Evolutionary conservation across 306 rosid genomes (phyloP).

Genomic region (Betula pendula): DNA sequence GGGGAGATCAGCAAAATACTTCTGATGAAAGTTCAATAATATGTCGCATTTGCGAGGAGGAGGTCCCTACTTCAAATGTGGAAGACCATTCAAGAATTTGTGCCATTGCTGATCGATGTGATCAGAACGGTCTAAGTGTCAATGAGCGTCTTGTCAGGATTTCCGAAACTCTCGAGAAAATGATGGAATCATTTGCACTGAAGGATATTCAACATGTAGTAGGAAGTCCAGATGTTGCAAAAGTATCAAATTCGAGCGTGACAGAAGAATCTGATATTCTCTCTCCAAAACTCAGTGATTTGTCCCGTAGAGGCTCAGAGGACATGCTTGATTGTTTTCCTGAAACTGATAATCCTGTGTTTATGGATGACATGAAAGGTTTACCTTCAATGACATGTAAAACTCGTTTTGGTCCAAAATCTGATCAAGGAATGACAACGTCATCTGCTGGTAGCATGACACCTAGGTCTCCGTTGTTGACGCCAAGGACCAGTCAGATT

Average conservation of each 20-base stretch:
- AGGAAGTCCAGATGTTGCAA: constrained; percentile 96
- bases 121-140: constrained; percentile 84
- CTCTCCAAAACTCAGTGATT: constrained; percentile 94
- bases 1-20: constrained; percentile 73
- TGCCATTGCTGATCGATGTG: constrained; percentile 95
- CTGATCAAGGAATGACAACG: constrained; percentile 98
- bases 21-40: constrained; percentile 83
- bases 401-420: constrained; percentile 99
- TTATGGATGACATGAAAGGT: constrained; percentile 92
- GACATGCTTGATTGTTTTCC: constrained; percentile 98
- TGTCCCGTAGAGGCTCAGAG: constrained; percentile 96
- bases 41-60: constrained; percentile 99
- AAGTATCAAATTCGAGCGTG: constrained; percentile 86
- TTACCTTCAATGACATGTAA: constrained; percentile 88
- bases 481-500: constrained; percentile 93
- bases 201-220: constrained; percentile 76
- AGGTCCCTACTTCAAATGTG: constrained; percentile 86
- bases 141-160: constrained; percentile 84
- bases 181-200: constrained; percentile 70
- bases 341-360: constrained; percentile 74
- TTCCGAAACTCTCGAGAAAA: constrained; percentile 83
- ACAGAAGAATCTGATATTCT: constrained; percentile 89
- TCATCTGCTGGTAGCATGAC: constrained; percentile 99
- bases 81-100: constrained; percentile 97
- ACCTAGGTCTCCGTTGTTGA: constrained; percentile 95